Base-by-base conservation (phyloP, 495 filamentous ascomycete species). In the Neurospora africana region DNA sequence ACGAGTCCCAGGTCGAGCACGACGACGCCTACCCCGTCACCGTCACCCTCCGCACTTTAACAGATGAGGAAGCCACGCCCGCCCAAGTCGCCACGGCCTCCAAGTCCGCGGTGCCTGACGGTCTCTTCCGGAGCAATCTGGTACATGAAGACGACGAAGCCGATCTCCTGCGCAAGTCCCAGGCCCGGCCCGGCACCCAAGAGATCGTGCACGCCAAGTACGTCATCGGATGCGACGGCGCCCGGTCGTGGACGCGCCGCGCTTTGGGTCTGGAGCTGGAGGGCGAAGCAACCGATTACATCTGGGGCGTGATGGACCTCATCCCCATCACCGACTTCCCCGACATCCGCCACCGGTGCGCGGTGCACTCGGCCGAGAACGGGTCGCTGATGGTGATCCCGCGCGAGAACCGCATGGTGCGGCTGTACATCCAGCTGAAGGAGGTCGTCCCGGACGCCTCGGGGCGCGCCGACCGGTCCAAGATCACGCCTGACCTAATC, bases 371-470 rank as follows among this genome's bases (percentile, higher is more conserved):
- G 10, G 88, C 88, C 7, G 82, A 82, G 37, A 84, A 86, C 5
- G 91, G 91, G 10, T 89, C 86, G 17, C 81, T 93, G 35, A 91
- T 94, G 82, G 79, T 92, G 2, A 90, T 93, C 38, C 90, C 91
- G 0, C 86, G 91, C 23, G 91, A 92, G 77, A 88, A 89, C 70
- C 86, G 84, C 70, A 79, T 91, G 2, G 88, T 91, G 8, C 85
- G 91, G 23, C 75, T 93, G 5, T 93, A 92, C 71, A 89, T 91
- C 68, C 89, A 92, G 74, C 84, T 92, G 21, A 89, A 85, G 7
- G 84, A 87, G 5, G 85, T 87, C 6, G 79, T 81, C 4, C 75
- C 75, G 23, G 80, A 77, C 44, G 78, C 75, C n/a, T 68, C 75
- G 47, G 80, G 78, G 1, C 77, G 81, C 7, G 80, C 85, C 38